Percentiles rank a stretch among this genome's conserved stretches.
phyloP scores from a whole-genome alignment of 2,329 filamentous ascomycete species.

The Pseudocercospora musae region DNA sequence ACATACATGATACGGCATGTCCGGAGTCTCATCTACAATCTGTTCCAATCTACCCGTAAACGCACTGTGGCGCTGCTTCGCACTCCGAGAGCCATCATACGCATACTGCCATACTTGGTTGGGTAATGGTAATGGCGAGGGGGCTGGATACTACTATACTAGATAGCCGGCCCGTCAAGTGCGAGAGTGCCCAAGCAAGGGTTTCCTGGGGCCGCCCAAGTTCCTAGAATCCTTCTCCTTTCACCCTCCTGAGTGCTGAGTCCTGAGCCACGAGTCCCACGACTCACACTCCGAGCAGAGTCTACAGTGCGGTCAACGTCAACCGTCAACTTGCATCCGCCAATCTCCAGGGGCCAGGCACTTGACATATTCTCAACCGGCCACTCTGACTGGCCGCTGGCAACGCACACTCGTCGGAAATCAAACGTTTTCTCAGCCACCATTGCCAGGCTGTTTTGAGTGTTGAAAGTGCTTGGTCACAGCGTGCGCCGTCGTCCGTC shows the following conservation, averaged over 20 bases:
- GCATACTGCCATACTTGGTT: too few species aligned
- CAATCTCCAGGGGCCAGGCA: constrained; percentile 1
- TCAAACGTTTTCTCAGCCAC: constrained; percentile 1
- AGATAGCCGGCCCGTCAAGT: neutral
- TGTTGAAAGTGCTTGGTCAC: neutral
- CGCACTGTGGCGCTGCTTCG: neutral
- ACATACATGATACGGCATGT: neutral
- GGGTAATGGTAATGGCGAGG: neutral
- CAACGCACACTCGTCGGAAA: neutral
- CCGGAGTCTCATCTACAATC: neutral
- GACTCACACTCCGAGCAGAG: neutral
- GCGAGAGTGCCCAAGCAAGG: neutral
- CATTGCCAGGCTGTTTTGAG: neutral
- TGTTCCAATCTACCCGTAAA: neutral
- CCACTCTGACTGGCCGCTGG: neutral
- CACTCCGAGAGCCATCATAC: neutral
- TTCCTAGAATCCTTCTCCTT: too few species aligned
- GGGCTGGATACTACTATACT: neutral
- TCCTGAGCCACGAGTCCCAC: too few species aligned
- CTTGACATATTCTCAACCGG: neutral
- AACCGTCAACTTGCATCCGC: neutral
- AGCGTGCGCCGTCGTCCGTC: neutral
- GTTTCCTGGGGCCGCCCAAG: neutral
- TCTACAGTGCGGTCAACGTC: too few species aligned
- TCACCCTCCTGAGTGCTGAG: neutral